Conservation (phyloP, 2,329 filamentous ascomycete species). For the Phialemonium atrogriseum region DNA sequence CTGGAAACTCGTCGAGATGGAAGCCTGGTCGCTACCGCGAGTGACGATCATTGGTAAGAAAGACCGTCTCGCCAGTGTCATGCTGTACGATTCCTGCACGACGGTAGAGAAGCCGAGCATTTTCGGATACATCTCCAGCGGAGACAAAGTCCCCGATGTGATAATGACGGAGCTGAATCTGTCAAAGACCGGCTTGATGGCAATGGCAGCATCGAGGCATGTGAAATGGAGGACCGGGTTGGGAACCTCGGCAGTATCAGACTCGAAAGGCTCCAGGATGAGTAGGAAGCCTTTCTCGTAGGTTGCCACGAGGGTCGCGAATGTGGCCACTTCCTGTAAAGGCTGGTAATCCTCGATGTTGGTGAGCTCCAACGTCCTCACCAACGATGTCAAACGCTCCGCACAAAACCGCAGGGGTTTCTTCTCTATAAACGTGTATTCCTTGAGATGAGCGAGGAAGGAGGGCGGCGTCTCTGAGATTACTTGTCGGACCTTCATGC, state of each 20-base stretch:
- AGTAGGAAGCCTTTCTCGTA: slow-evolving; percentile 95
- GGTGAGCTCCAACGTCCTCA: slow-evolving; percentile 88
- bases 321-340: slow-evolving; percentile 93
- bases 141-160: slow-evolving; percentile 93
- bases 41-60: slow-evolving; percentile 98
- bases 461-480: slow-evolving; percentile 95
- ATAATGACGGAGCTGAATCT: slow-evolving; percentile 98
- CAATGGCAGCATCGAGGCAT: slow-evolving; percentile 93
- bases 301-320: slow-evolving; percentile 90
- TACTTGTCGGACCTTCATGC: slow-evolving; percentile 96
- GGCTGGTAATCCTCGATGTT: slow-evolving; percentile 98
- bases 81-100: slow-evolving; percentile 92
- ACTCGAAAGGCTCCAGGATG: slow-evolving; percentile 96
- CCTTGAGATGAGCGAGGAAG: slow-evolving; percentile 85
- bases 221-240: slow-evolving; percentile 97
- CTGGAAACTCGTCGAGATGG: slow-evolving; percentile 89
- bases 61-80: slow-evolving; percentile 90
- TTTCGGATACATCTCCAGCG: slow-evolving; percentile 97
- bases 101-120: slow-evolving; percentile 93
- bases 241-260: slow-evolving; percentile 87
- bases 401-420: slow-evolving; percentile 93
- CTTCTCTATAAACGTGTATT: slow-evolving; percentile 95
- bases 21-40: slow-evolving; percentile 84
- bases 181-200: slow-evolving; percentile 95
- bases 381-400: slow-evolving; percentile 86